Base-by-base conservation (phyloP, 1,139 yeast species). In the Zygosaccharomyces sapae region DNA sequence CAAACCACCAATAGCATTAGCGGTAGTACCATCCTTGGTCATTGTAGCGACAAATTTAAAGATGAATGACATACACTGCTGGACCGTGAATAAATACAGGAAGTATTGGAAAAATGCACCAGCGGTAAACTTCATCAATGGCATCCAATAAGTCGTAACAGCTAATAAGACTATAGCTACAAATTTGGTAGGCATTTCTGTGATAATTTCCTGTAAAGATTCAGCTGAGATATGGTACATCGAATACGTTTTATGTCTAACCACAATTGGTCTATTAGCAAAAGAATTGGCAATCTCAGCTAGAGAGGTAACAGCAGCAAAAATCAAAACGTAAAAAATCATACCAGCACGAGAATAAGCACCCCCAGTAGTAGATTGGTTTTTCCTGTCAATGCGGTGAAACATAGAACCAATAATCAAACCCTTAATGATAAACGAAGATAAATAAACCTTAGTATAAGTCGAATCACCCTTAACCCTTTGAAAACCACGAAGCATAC, bases 141-240 rank as follows among this genome's bases (percentile, higher is more conserved):
- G 77, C 73, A 81, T 70, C 69, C 81, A 81, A 62, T 81, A 82
- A 39, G 79, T 66, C n/a, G n/a, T n/a, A n/a, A n/a, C n/a, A n/a
- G n/a, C n/a, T n/a, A n/a, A n/a, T n/a, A n/a, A n/a, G n/a, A n/a
- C n/a, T n/a, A n/a, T n/a, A n/a, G n/a, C n/a, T n/a, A n/a, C n/a
- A n/a, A n/a, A n/a, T n/a, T n/a, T 81, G 22, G 74, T 68, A 3
- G 87, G 86, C 43, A 80, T 61, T 56, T 80, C 83, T 27, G 84
- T 75, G 44, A 80, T 62, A 54, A 80, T 71, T 46, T 75, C 74
- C 49, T 81, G 83, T 42, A 81, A 61, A 5, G 86, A 80, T 62
- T 82, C 86, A n/a, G 83, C 83, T 33, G 85, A 76, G 30, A 83
- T 79, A 52, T 80, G 81, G 56, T 81, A 82, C 65, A 82, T 72